These are phyloP conservation scores for Pisolithus microcarpus DNA, from an alignment of 768 basidiomycete genomes.

Conservation along the genomic window DNA sequence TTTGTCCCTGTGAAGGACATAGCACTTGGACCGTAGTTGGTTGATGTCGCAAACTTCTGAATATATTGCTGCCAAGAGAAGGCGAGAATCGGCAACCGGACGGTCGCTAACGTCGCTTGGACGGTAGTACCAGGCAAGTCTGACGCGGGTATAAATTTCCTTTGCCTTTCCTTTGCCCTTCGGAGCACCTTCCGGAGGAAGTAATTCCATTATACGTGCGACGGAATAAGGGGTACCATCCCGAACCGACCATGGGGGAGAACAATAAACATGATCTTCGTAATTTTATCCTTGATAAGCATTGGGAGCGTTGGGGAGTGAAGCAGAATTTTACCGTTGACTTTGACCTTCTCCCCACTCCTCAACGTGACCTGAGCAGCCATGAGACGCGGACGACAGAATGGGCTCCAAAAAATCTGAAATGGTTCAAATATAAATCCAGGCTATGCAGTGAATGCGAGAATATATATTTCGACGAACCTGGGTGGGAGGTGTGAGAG, in stretches of 20 bases:
- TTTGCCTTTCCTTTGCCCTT: constrained; percentile 62
- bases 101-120: constrained; percentile 94
- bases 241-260: constrained; percentile 84
- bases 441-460: not conserved
- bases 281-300: constrained; percentile 26
- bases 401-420: constrained; percentile 25
- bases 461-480: constrained; percentile 19
- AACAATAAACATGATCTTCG: constrained; percentile 94
- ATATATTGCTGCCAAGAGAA: constrained; percentile 92
- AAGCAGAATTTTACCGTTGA: constrained; percentile 59
- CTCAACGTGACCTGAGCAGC: constrained; percentile 50
- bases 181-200: constrained; percentile 68
- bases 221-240: constrained; percentile 95
- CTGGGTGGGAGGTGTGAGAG: constrained; percentile 11
- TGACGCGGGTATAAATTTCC: constrained; percentile 72
- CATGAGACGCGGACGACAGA: constrained; percentile 16
- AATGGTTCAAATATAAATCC: not conserved
- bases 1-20: constrained; percentile 92
- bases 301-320: constrained; percentile 10
- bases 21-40: constrained; percentile 88
- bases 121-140: constrained; percentile 94
- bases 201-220: constrained; percentile 94
- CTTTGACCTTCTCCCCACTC: constrained; percentile 78
- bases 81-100: constrained; percentile 80
- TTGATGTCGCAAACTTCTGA: constrained; percentile 93